A percentile compares a stretch with the other conserved stretches of the same genome.
Evolutionary conservation across 2,329 filamentous ascomycete species (phyloP).

Genomic region (Chalaropsis ovoidea): DNA sequence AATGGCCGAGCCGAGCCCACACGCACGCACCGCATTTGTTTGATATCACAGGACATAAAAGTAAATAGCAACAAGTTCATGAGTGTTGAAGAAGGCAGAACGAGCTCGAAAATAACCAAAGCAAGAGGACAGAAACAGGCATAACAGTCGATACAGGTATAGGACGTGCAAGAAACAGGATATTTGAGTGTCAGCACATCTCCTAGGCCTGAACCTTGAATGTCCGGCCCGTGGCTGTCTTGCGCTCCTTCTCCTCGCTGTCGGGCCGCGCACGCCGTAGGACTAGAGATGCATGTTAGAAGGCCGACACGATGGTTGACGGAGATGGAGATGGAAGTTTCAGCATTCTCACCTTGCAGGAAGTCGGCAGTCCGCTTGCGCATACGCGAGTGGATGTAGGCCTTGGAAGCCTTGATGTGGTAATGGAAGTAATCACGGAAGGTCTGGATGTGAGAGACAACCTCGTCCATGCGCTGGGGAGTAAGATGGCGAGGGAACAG

Average conservation of each 20-base stretch:
- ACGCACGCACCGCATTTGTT: background rate
- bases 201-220: slow-evolving; percentile 55
- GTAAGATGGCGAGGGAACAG: slow-evolving; percentile 93
- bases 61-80: slow-evolving; percentile 11
- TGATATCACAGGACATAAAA: slow-evolving; percentile 1
- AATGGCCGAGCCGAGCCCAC: background rate
- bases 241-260: slow-evolving; percentile 92
- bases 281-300: slow-evolving; percentile 47
- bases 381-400: slow-evolving; percentile 98
- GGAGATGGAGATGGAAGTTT: background rate
- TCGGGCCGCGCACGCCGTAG: slow-evolving; percentile 90
- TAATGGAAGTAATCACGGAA: slow-evolving; percentile 99
- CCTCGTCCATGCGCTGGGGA: slow-evolving; percentile 78
- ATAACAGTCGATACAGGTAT: slow-evolving; percentile 12
- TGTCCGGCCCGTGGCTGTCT: slow-evolving; percentile 91
- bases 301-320: background rate
- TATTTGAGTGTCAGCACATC: slow-evolving; percentile 28
- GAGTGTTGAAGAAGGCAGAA: slow-evolving; percentile 1
- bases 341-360: slow-evolving; percentile 63
- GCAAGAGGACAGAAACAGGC: slow-evolving; percentile 16
- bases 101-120: slow-evolving; percentile 3
- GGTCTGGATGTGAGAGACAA: slow-evolving; percentile 98
- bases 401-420: slow-evolving; percentile 98
- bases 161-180: slow-evolving; percentile 21
- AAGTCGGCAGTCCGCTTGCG: slow-evolving; percentile 95